Evolutionary conservation across 768 basidiomycete genomes (phyloP), one percentile per base, ranked within the genome.

Genomic region (Lentinula edodes): DNA sequence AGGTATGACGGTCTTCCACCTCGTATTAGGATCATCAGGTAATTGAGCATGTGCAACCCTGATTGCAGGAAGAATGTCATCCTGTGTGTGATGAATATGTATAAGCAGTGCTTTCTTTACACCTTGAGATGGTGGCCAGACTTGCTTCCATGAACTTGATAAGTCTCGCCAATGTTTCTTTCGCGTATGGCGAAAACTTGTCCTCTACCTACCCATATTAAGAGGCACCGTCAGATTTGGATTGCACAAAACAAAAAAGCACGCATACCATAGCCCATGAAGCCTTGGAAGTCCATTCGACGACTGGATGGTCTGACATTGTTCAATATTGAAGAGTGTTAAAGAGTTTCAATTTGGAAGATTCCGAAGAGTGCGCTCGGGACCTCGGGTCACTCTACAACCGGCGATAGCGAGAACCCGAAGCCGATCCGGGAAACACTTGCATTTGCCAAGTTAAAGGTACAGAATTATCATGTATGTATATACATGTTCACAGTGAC

Each of bases 181-280:
- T 95, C 20, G 89, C 97, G 67, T 83, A 91, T 6, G 88, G 84
- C 6, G 93, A 92, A 82, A 98, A 92, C 77, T 93, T 95, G 81
- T 92, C 89, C 77, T 96, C 91, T 62, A 95, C 76, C 91, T 93
- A 18, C 18, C 3, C 28, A 28, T 6, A 28, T 28, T n/a, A 23
- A 41, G 28, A 28, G 3, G 28, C 28, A 32, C 13, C 20, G 16
- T 60, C 53, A 20, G 41, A 9, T 50, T 18, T 39, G 12, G 6
- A 35, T 6, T 16, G 16, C 6, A 32, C 16, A 45, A 7, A 32
- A 9, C 23, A 46, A 13, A 4, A 15, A n/a, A n/a, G 36, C n/a
- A 15, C 41, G 10, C 53, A 35, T 63, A 93, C 93, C 80, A 95
- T 82, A 51, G 90, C 87, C 93, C 93, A 95, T 66, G 92, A 90